Evolutionary conservation across 306 rosid genomes (phyloP).

Genomic region (Mucuna pruriens): DNA sequence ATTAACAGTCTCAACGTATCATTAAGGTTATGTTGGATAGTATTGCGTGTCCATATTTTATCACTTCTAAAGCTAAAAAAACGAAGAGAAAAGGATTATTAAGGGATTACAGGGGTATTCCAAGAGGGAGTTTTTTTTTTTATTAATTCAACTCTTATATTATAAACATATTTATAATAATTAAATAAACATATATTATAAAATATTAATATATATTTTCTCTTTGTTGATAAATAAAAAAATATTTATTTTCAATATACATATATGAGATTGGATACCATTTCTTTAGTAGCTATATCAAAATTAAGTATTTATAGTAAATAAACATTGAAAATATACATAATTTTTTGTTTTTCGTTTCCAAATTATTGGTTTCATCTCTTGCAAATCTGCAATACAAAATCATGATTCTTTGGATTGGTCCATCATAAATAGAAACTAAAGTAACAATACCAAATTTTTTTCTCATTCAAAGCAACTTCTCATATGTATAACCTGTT

Average conservation of each 20-base stretch:
- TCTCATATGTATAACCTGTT: background rate
- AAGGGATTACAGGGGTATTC: too few relatives aligned
- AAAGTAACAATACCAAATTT: background rate
- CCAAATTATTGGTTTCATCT: background rate
- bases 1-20: too few relatives aligned
- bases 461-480: background rate
- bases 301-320: background rate
- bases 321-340: background rate
- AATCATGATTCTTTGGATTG: background rate
- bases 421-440: background rate
- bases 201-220: background rate
- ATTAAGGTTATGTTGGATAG: too few relatives aligned
- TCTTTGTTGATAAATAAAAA: background rate
- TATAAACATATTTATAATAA: too few relatives aligned
- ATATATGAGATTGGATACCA: too few relatives aligned
- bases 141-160: too few relatives aligned
- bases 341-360: background rate
- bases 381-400: background rate
- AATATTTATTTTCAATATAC: background rate
- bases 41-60: too few relatives aligned
- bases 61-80: too few relatives aligned
- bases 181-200: too few relatives aligned
- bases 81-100: too few relatives aligned
- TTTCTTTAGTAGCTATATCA: background rate
- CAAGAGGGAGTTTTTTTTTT: too few relatives aligned